Evolutionary conservation across 352 stramenopile genomes (phyloP), one percentile per base, ranked within the genome.

Genomic region (Phytophthora crassamura): DNA sequence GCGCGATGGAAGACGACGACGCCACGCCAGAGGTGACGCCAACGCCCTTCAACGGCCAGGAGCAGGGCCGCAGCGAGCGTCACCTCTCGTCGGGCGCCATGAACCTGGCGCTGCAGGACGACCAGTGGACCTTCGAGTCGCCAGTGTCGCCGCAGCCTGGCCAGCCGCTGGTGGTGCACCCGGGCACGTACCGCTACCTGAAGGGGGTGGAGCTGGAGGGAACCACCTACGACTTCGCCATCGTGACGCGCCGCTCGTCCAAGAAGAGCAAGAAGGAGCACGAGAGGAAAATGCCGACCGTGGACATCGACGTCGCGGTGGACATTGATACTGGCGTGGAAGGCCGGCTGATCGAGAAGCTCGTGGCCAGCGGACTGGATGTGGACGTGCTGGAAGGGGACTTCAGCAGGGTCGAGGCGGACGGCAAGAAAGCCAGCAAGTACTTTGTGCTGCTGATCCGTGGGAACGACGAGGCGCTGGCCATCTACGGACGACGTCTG

Each of bases 391-490:
- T 92, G 25, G 84, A 92, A 62, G 81, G 81, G 55, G 84, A 90
- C 45, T 89, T 92, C 55, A 90, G 78, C 30, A 36, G 68, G 7
- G 64, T 74, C 4, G 66, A 66, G n/a, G 49, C 32, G 11, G 62
- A 71, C 39, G 77, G 69, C 7, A 69, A 77, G 35, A 68, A 77
- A 48, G 64, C 69, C 35, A 89, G 77, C 66, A 87, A 89, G 54
- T 90, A 89, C 51, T 84, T 91, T 60, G 80, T 94, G 47, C 64
- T 94, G 38, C 53, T 94, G 0, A 72, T 94, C 25, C 84, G 84
- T 16, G 86, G 79, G 11, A 90, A 84, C 34, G 75, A 92, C 49
- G 80, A 85, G 25, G 80, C 82, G 14, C 67, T 92, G 12, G 69
- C 72, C 12, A 72, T 75, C 8, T 90, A 94, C 55, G 86, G 82